Base-by-base conservation (phyloP, 2,329 filamentous ascomycete genomes). In the Ilyonectria mors-panacis region DNA sequence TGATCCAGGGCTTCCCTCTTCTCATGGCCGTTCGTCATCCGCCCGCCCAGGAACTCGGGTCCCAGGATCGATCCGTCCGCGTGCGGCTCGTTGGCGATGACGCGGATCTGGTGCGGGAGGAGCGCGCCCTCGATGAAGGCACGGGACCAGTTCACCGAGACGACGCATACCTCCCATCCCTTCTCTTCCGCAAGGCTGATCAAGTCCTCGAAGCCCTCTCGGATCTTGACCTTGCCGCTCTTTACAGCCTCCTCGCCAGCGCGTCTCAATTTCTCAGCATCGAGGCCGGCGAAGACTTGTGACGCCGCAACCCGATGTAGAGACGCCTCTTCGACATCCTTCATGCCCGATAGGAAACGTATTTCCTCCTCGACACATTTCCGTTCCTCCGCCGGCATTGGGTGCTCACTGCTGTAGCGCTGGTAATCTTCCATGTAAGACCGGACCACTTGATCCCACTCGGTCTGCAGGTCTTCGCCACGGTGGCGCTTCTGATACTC, bases 141-240 rank as follows among this genome's bases (percentile, higher is more conserved):
- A 1, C 75, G 68, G 9, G 85, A 86, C 85, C 85, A 87, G 70
- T 87, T 88, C 45, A 88, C 84, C 5, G 85, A 87, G 28, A 88
- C 76, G 17, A 88, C 75, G 48, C 80, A 81, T 28, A 85, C 78
- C 1, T 72, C 69, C 81, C 83, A 85, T 3, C 78, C 79, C 12
- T 75, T 76, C 0, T 65, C 69, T 3, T 50, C 39, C 4, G 77
- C 78, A 4, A 73, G 53, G 2, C 39, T 48, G 30, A 83, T 55
- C 17, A 84, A 50, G 0, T 80, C 77, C 2, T 53, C 44, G 55
- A 87, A 85, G 0, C 86, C 86, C 0, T 77, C 72, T 10, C 83
- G 73, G 1, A 86, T 69, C 21, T 61, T 59, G 10, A 85, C 76
- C 4, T 70, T 70, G 0, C 81, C 81, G 5, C 73, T 68, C 5